Evolutionary conservation across 2,329 filamentous ascomycete species (phyloP), one percentile per base, ranked within the genome.

Genomic region (Cercospora sp.): DNA sequence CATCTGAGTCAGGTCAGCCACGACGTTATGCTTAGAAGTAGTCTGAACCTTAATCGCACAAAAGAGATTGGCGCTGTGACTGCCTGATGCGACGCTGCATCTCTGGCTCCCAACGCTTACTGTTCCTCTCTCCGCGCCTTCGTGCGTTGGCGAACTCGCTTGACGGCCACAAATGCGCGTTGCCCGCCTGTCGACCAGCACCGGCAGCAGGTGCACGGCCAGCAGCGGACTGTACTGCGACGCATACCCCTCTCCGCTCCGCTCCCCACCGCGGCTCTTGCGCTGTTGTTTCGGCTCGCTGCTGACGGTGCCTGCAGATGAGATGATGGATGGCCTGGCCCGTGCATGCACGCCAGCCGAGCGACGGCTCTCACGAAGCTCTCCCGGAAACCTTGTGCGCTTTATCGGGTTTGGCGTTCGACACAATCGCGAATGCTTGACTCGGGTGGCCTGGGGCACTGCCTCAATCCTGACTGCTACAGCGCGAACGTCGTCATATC

Each of bases 1-100:
- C 32, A 45, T 28, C 13, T 51, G 55, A 63, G 21, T 24, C 21
- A 43, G 64, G 58, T 53, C 59, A 70, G 68, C 69, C 68, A 68
- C 66, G 59, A 58, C 62, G 40, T 70, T 72, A 73, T 73, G 71
- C 71, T 73, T 73, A 73, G 66, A 68, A 63, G 64, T 70, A 73
- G 67, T 49, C 60, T 58, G 58, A 71, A 73, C 64, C 60, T 62
- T 72, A 72, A 68, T 51, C 9, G 21, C 57, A 68, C 65, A 28
- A 67, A 49, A 63, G 60, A 59, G 69, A 72, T 71, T 66, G 69
- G 61, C 70, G 63, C 66, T 70, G 70, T 63, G 65, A 70, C 70
- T 72, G 61, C 71, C 71, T 43, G 60, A 72, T 73, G 62, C 66
- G 71, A 73, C 71, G 49, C 63, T 68, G 61, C 18, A 57, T 30